These are phyloP conservation scores for Chrysoporthe deuterocubensis DNA, from an alignment of 2,329 filamentous ascomycete genomes.

Conservation along the genomic window DNA sequence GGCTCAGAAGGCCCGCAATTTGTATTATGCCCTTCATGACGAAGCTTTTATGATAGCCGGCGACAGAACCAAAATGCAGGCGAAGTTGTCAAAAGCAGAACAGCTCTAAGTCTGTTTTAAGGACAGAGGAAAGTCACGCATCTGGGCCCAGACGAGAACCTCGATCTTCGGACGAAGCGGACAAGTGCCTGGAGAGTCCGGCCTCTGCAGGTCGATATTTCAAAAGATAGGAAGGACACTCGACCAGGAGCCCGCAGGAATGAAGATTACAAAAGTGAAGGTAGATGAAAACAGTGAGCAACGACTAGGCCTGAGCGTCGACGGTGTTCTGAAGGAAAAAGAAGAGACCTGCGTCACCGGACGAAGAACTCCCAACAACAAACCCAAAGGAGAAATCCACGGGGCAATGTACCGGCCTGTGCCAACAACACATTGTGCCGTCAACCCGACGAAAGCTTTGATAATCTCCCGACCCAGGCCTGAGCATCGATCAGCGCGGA, in stretches of 20 bases:
- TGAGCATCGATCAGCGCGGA: conserved; percentile 13
- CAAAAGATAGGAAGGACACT: conserved; percentile 32
- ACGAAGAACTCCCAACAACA: conserved; percentile 30
- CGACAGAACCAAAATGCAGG: background rate
- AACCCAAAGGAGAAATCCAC: conserved; percentile 30
- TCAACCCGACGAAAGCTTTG: background rate
- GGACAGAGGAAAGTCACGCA: background rate
- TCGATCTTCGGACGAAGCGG: background rate
- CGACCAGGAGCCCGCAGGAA: conserved; percentile 36
- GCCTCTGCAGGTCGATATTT: background rate
- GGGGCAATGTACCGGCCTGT: conserved; percentile 16
- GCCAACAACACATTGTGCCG: background rate
- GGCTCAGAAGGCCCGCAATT: conserved; percentile 27
- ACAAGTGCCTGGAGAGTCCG: conserved; percentile 3
- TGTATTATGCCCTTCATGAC: conserved; percentile 31
- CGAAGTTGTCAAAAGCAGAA: background rate
- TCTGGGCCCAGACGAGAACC: background rate
- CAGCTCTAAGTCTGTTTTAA: background rate
- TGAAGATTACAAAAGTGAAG: conserved; percentile 22
- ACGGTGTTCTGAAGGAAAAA: conserved; percentile 19
- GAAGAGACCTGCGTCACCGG: conserved; percentile 27
- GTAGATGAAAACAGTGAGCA: conserved; percentile 7
- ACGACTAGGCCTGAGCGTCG: conserved; percentile 19
- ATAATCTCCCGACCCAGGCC: conserved; percentile 6
- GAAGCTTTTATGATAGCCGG: background rate